phyloP scores from a whole-genome alignment of 2,329 filamentous ascomycete species.

The Albifimbria verrucaria region DNA sequence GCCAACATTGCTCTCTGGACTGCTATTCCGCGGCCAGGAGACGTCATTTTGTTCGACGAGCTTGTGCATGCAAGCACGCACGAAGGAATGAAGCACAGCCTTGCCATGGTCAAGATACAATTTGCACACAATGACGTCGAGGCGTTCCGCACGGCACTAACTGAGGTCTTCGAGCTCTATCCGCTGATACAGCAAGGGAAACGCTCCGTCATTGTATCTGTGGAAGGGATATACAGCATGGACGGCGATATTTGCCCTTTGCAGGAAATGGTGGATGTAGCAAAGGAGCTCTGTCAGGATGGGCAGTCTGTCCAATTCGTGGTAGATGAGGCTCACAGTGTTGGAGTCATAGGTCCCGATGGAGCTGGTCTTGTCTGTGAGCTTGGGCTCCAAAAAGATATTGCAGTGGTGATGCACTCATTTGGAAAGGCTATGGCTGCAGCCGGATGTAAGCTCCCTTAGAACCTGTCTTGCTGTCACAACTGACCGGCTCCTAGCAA shows the following conservation, averaged over 20 bases:
- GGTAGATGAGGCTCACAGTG: conserved; percentile 55
- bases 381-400: conserved; percentile 45
- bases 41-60: conserved; percentile 61
- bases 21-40: conserved; percentile 47
- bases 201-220: conserved; percentile 32
- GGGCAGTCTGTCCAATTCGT: no score
- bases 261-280: conserved; percentile 30
- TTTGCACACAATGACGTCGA: conserved; percentile 44
- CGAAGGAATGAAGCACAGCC: conserved; percentile 59
- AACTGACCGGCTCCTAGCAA: conserved; percentile 7
- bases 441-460: conserved; percentile 21
- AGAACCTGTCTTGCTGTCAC: not conserved
- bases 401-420: conserved; percentile 47
- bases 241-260: conserved; percentile 42
- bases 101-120: conserved; percentile 40
- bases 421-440: conserved; percentile 50
- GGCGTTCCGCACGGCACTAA: conserved; percentile 34
- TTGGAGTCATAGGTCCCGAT: conserved; percentile 44
- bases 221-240: conserved; percentile 46
- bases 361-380: conserved; percentile 47
- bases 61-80: conserved; percentile 64
- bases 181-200: conserved; percentile 21
- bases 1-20: conserved; percentile 50
- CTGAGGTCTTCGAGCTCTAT: conserved; percentile 24
- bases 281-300: conserved; percentile 33